Percentiles rank a stretch among this genome's conserved stretches.
These are phyloP conservation scores for Monilinia aucupariae DNA, from an alignment of 2,329 filamentous ascomycete species.

Conservation along the genomic window DNA sequence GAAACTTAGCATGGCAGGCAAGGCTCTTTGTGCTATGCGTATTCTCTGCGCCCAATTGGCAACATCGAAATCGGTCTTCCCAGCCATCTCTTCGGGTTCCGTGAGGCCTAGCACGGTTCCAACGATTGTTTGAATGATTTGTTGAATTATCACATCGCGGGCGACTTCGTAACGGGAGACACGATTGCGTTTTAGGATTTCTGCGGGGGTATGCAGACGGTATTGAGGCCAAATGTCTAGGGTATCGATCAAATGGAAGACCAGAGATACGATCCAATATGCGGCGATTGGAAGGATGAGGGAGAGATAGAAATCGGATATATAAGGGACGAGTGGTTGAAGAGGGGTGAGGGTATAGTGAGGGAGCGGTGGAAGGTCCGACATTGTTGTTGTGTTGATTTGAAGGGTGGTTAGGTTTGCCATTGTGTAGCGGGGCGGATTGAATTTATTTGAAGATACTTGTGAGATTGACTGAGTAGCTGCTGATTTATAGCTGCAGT, in stretches of 20 bases:
- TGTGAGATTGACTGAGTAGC: neutral
- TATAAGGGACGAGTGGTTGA: slow-evolving; percentile 66
- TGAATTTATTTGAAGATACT: neutral
- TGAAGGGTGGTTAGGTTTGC: slow-evolving; percentile 44
- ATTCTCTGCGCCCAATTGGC: slow-evolving; percentile 84
- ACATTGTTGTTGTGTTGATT: slow-evolving; percentile 37
- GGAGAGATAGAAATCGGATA: slow-evolving; percentile 76
- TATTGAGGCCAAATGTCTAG: slow-evolving; percentile 86
- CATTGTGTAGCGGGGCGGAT: slow-evolving; percentile 33
- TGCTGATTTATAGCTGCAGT: slow-evolving; percentile 25
- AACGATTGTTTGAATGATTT: slow-evolving; percentile 77
- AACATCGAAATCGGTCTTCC: slow-evolving; percentile 79
- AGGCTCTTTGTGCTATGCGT: slow-evolving; percentile 68
- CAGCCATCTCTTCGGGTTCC: slow-evolving; percentile 68
- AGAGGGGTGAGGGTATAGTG: slow-evolving; percentile 68
- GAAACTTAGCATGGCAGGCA: slow-evolving; percentile 65
- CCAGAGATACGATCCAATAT: slow-evolving; percentile 81
- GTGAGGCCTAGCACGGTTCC: slow-evolving; percentile 62
- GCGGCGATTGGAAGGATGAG: slow-evolving; percentile 71
- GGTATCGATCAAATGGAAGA: slow-evolving; percentile 78
- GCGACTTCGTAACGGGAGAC: slow-evolving; percentile 80
- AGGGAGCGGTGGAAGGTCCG: slow-evolving; percentile 77
- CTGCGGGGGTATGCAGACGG: slow-evolving; percentile 88
- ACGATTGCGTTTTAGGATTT: slow-evolving; percentile 85
- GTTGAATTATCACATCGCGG: slow-evolving; percentile 86